Evolutionary conservation across 441 rosid genomes (phyloP).

Genomic region (Lepidium campestre): DNA sequence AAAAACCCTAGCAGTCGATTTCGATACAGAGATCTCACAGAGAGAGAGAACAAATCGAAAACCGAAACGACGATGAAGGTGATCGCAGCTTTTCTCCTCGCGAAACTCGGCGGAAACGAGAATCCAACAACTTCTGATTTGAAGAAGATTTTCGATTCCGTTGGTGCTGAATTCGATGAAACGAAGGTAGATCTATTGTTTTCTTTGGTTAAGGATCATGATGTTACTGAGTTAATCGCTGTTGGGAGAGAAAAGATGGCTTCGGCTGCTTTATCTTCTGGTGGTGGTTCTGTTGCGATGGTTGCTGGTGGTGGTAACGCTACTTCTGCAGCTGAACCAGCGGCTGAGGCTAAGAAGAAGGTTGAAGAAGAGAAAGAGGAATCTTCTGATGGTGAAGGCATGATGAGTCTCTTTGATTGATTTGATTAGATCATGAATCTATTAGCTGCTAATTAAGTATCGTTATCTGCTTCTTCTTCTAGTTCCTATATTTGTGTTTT

Average conservation of each 20-base stretch:
- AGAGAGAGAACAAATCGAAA: neutral
- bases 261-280: constrained; percentile 11
- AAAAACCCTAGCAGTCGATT: constrained; percentile 8
- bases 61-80: constrained; percentile 19
- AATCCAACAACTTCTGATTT: constrained; percentile 1
- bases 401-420: constrained; percentile 26
- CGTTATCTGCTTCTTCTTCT: neutral
- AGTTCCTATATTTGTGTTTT: neutral
- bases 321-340: constrained; percentile 11
- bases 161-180: constrained; percentile 19
- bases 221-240: constrained; percentile 19
- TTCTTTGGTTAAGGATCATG: constrained; percentile 8
- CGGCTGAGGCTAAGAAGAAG: constrained; percentile 4
- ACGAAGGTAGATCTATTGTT: constrained; percentile 11
- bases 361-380: constrained; percentile 25
- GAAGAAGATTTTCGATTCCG: constrained; percentile 21
- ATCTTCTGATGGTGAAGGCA: constrained; percentile 23
- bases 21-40: too few species aligned
- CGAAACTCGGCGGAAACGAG: constrained; percentile 21
- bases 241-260: constrained; percentile 23
- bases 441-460: neutral
- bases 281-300: constrained; percentile 12
- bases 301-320: constrained; percentile 2
- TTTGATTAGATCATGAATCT: neutral
- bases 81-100: constrained; percentile 7